These are phyloP conservation scores for Neopestalotiopsis clavispora DNA, from an alignment of 2,329 filamentous ascomycete genomes.

Conservation along the genomic window DNA sequence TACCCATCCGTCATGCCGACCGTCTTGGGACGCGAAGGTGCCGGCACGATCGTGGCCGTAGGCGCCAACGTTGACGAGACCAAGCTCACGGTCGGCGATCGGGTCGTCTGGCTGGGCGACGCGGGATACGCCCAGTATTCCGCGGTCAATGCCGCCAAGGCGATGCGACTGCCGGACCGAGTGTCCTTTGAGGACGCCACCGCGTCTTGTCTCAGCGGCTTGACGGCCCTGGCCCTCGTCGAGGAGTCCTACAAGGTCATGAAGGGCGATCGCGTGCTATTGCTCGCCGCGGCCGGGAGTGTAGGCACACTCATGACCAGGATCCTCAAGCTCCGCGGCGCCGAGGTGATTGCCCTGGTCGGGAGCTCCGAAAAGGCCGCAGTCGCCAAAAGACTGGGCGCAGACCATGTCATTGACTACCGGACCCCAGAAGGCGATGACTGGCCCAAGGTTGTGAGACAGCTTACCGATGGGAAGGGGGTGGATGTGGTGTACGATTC, in stretches of 20 bases:
- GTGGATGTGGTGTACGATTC: neutral
- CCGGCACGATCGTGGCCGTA: neutral
- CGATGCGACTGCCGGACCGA: neutral
- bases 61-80: neutral
- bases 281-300: neutral
- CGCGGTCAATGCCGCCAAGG: neutral
- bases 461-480: neutral
- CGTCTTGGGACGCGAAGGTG: neutral
- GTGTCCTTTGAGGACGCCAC: neutral
- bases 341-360: neutral
- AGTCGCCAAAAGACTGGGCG: neutral
- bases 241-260: neutral
- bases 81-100: neutral
- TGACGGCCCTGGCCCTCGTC: neutral
- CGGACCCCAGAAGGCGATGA: neutral
- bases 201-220: neutral
- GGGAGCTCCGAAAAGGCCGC: neutral
- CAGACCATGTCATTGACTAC: neutral
- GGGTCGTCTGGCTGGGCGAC: neutral
- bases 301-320: neutral
- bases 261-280: neutral
- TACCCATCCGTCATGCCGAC: neutral
- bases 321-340: neutral
- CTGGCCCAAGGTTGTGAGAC: neutral
- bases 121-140: neutral